These are phyloP conservation scores for Domatiomyces globalis DNA, from an alignment of 2,329 filamentous ascomycete species.

Conservation along the genomic window DNA sequence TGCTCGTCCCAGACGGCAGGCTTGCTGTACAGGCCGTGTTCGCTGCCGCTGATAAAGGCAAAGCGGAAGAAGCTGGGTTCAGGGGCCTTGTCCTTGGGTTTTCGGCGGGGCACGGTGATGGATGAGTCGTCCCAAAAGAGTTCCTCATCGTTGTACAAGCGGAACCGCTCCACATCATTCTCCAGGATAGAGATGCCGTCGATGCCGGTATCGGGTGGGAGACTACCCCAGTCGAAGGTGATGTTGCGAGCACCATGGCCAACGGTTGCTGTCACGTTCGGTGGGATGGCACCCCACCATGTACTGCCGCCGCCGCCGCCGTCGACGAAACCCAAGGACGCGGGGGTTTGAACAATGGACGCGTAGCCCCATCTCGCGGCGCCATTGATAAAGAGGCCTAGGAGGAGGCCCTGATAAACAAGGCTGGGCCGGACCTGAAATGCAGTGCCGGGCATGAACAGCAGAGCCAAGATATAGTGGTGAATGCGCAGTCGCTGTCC, in stretches of 20 bases:
- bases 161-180: slow-evolving; percentile 50
- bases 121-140: slow-evolving; percentile 25
- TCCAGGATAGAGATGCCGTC: slow-evolving; percentile 48
- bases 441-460: slow-evolving; percentile 75
- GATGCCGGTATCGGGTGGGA: slow-evolving; percentile 21
- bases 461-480: slow-evolving; percentile 79
- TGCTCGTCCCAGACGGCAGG: slow-evolving; percentile 16
- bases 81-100: slow-evolving; percentile 9
- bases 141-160: slow-evolving; percentile 40
- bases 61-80: slow-evolving; percentile 34
- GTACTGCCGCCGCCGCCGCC: slow-evolving; percentile 29
- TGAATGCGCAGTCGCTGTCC: slow-evolving; percentile 75
- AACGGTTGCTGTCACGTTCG: slow-evolving; percentile 38
- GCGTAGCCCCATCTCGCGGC: slow-evolving; percentile 91
- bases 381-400: slow-evolving; percentile 89
- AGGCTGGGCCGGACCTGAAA: slow-evolving; percentile 76
- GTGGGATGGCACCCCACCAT: slow-evolving; percentile 31
- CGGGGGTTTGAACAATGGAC: slow-evolving; percentile 68
- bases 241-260: slow-evolving; percentile 25
- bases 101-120: slow-evolving; percentile 11
- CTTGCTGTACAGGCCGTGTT: slow-evolving; percentile 14
- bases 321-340: slow-evolving; percentile 43
- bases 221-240: slow-evolving; percentile 31
- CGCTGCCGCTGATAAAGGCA: slow-evolving; percentile 27
- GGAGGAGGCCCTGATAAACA: slow-evolving; percentile 74